Evolutionary conservation across 495 filamentous ascomycete genomes (phyloP).

Genomic region (Hyaloscypha hepaticicola): DNA sequence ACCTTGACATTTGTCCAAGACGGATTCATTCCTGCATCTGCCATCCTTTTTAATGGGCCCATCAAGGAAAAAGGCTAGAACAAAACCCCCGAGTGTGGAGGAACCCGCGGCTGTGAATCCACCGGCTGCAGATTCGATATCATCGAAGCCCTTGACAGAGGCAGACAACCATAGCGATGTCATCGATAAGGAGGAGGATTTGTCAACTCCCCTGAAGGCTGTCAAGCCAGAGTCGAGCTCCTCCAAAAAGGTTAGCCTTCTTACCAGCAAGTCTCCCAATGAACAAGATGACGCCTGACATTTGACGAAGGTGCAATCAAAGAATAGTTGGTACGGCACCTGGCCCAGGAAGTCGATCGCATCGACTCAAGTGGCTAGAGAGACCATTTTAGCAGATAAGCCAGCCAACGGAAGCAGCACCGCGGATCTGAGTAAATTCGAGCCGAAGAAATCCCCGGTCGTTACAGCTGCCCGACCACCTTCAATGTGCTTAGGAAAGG

Average conservation of each 20-base stretch:
- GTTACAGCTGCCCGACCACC: slow-evolving; percentile 32
- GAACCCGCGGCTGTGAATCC: slow-evolving; percentile 6
- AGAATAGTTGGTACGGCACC: slow-evolving; percentile 61
- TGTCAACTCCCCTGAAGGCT: slow-evolving; percentile 8
- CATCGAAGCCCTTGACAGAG: background rate
- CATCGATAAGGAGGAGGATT: slow-evolving; percentile 15
- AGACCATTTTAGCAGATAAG: slow-evolving; percentile 64
- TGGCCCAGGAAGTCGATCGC: slow-evolving; percentile 70
- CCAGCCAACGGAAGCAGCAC: slow-evolving; percentile 35
- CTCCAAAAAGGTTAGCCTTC: slow-evolving; percentile 14
- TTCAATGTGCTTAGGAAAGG: slow-evolving; percentile 45
- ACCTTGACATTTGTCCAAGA: background rate
- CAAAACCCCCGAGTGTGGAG: slow-evolving; percentile 23
- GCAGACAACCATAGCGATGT: slow-evolving; percentile 2
- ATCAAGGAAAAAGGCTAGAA: slow-evolving; percentile 26
- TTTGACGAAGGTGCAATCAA: slow-evolving; percentile 25
- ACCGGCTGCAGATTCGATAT: slow-evolving; percentile 5
- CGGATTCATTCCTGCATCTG: background rate
- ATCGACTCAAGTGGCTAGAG: slow-evolving; percentile 72
- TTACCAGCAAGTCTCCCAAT: background rate
- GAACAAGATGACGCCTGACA: background rate
- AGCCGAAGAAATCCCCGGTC: slow-evolving; percentile 39
- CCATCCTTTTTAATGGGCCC: slow-evolving; percentile 28
- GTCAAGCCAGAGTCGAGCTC: background rate
- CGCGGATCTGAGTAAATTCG: slow-evolving; percentile 49